Base-by-base conservation (phyloP, 805 yeast species). In the Dipodascus albidus region DNA sequence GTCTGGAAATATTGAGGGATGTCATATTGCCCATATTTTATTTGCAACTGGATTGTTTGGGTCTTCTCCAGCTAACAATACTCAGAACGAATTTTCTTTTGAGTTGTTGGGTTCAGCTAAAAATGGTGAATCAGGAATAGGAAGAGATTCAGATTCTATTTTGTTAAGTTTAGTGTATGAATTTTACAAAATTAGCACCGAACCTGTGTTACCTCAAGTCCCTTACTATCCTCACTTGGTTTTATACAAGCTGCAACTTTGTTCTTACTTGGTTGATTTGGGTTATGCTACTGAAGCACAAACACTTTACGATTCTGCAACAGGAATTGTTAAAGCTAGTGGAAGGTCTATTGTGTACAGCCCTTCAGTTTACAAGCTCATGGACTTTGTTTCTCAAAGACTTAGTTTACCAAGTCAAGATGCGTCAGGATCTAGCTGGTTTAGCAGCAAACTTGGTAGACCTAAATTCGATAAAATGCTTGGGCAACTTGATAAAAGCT, bases 401-500 rank as follows among this genome's bases (percentile, higher is more conserved):
- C 53, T 64, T 17, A 48, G 54, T 9, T 51, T 56, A 22, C 60
- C 71, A 6, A 57, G 59, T 3, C 61, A 57, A 6, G 52, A 58
- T 3, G 44, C 58, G 2, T 53, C 57, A 9, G 52, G 60, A 1
- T 76, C 78, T 24, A 76, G 89, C 3, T 90, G 96, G 97, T 77
- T 89, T 58, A 83, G 87, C 14, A 59, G 69, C 15, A 66, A 66
- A 52, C 59, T 70, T 23, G 62, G 64, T 22, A 81, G 82, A 61
- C 74, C 74, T 11, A 63, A 64, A 59, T 72, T 87, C 51, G 95
- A 89, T 60, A 84, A 80, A 63, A 83, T 88, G 53, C 87, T 96
- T 95, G 91, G 93, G 9, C 90, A 85, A 47, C 67, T 87, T 48
- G 96, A 87, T 65, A 87, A 87, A 64, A 79, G 86, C 3, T 80